Base-by-base conservation (phyloP, 1,284 basidiomycete genomes). In the Butyriboletus appendiculatus region DNA sequence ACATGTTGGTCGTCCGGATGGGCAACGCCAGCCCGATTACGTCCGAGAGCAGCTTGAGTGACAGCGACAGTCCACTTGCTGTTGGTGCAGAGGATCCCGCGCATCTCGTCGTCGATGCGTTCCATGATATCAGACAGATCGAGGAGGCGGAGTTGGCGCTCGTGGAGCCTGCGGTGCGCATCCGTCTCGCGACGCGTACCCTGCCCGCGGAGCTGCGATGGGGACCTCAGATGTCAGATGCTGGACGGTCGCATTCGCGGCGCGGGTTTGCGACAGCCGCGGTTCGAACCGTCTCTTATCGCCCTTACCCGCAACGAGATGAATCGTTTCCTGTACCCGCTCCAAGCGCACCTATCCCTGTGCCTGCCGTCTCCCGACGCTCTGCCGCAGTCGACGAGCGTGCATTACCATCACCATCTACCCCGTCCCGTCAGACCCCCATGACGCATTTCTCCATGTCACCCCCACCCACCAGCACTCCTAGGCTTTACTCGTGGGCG, bases 381-480 rank as follows among this genome's bases (percentile, higher is more conserved):
- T 34, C 65, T 18, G n/a, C 45, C 4, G n/a, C 39, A 9, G 30
- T 45, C 24, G 69, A 72, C 11, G 69, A 68, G 16, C 55, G 53
- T 20, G n/a, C 37, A n/a, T 20, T 59, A 0, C 10, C 42, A 16
- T 58, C 59, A 1, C 62, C 69, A 6, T 67, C 66, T 9, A 72
- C 67, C 3, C 67, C 70, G 0, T 58, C 69, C 1, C 69, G 58
- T 34, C 63, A 67, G 58, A 60, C 69, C 32, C 55, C 62, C 50
- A 61, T 69, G 50, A 53, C 64, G 14, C 58, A 75, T 39, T 24
- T 75, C 22, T 67, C 77, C 26, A 77, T 79, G 44, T 81, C 80
- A 9, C 78, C 81, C 14, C 72, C 77, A 6, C 77, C 78, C 4
- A 66, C 74, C 5, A 74, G 75, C 44, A 76, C 79, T 2, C 80